phyloP scores from a whole-genome alignment of 176 grass and related monocot species.

The Carex myosuroides region DNA sequence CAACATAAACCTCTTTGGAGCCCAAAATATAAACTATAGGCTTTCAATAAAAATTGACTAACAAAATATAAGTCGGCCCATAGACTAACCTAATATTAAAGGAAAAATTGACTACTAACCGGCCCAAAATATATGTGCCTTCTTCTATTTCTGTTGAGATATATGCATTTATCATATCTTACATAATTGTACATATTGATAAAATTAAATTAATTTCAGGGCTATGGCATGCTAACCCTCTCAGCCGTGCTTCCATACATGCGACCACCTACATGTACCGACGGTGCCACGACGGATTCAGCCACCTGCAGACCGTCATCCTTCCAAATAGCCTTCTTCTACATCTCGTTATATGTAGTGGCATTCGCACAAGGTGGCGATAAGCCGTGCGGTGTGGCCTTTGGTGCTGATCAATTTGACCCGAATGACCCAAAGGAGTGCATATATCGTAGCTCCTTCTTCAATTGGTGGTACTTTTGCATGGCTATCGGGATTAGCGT shows the following conservation, averaged over 20 bases:
- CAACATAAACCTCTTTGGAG: too few relatives aligned
- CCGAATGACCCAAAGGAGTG: conserved; percentile 22
- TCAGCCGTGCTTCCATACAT: conserved; percentile 7
- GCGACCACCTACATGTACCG: neutral
- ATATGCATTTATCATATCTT: neutral
- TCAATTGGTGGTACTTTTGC: conserved; percentile 63
- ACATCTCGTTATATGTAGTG: conserved; percentile 42
- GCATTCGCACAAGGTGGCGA: conserved; percentile 40
- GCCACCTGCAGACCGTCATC: neutral
- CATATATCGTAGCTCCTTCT: conserved; percentile 29
- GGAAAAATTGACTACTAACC: too few relatives aligned
- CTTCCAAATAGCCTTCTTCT: conserved; percentile 33
- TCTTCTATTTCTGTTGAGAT: neutral
- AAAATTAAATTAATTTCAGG: conserved; percentile 10
- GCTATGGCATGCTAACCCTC: conserved; percentile 30
- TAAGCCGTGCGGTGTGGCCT: conserved; percentile 43
- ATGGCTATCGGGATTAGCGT: conserved; percentile 24
- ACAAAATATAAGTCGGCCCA: too few relatives aligned
- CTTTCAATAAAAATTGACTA: too few relatives aligned
- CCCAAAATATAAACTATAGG: too few relatives aligned
- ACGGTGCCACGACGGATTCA: too few relatives aligned
- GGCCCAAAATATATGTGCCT: neutral
- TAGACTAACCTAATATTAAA: too few relatives aligned
- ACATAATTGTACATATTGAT: neutral
- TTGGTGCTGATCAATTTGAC: conserved; percentile 68